These are phyloP conservation scores for Plasmodium vinckei DNA, from an alignment of 169 alveolate species.

Conservation along the genomic window DNA sequence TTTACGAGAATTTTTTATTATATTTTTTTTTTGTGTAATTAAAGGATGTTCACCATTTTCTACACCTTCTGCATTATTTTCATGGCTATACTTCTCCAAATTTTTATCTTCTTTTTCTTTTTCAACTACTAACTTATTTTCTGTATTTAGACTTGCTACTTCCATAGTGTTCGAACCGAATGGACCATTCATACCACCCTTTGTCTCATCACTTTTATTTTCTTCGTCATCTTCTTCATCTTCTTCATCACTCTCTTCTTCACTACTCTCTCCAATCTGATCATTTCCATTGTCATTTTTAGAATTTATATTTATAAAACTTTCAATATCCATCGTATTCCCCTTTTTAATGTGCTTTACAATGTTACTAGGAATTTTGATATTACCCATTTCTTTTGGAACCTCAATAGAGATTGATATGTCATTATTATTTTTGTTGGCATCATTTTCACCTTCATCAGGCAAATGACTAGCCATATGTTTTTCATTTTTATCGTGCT, in stretches of 20 bases:
- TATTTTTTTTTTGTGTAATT: conserved; percentile 33
- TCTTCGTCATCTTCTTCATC: conserved; percentile 4
- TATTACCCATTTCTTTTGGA: background rate
- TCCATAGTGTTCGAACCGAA: too few relatives aligned
- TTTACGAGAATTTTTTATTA: conserved; percentile 66
- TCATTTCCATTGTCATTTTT: conserved; percentile 1
- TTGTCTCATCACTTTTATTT: background rate
- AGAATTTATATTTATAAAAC: background rate
- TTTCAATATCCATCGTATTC: background rate
- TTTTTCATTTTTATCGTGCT: background rate
- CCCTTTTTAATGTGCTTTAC: background rate
- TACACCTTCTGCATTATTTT: conserved; percentile 1
- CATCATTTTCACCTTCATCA: conserved; percentile 4
- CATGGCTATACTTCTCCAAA: conserved; percentile 13
- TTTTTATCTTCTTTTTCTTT: conserved; percentile 56
- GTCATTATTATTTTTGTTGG: background rate
- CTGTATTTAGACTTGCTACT: background rate
- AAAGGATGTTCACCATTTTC: conserved; percentile 17
- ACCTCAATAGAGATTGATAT: conserved; percentile 23
- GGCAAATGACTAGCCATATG: background rate
- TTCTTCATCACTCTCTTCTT: background rate
- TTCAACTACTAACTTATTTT: conserved; percentile 5
- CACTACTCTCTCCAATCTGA: background rate
- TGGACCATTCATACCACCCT: background rate
- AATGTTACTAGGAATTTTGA: conserved; percentile 2